Evolutionary conservation across 1,139 yeast genomes (phyloP), one percentile per base, ranked within the genome.

Genomic region (Pichia sp.): DNA sequence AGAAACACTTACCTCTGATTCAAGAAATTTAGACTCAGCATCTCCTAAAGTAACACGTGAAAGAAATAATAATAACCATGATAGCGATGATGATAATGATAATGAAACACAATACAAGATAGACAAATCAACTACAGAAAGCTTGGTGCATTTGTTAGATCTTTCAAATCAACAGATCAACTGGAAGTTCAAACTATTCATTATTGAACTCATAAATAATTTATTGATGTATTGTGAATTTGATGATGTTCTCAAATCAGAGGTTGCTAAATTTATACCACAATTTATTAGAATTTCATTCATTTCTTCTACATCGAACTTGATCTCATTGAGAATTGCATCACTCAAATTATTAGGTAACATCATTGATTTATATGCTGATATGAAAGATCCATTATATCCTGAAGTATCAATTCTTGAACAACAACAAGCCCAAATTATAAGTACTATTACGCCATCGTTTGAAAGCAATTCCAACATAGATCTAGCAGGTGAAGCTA

Each of bases 351-450:
- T 89, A 20, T 66, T 91, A 30, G 85, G 86, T 12, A 74, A 77
- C 44, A 60, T 78, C 19, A 61, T 80, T 33, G 60, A 59, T n/a
- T 60, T 63, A 2, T 69, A 68, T 50, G 68, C 74, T 10, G 66
- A 66, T 26, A 63, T 79, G 43, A 74, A 69, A 11, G 96, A 86
- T 57, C 88, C 93, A 0, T 72, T 82, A 35, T 82, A 80, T 52
- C 80, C 84, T 0, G 79, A 79, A 2, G 74, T 74, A 10, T 77
- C 93, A 0, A 69, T 88, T 11, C 66, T 91, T 43, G 95, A 85
- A 52, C 96, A 88, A 60, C 95, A 84, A 54, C 96, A 91, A 55
- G 97, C 97, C 0, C 96, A 88, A 53, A 84, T 91, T 15, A 82
- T 86, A 11, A 81, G 95, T 48, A 95, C 97, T 0, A 69, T 91